phyloP scores from a whole-genome alignment of 306 rosid genomes.

The Acmispon strigosus region DNA sequence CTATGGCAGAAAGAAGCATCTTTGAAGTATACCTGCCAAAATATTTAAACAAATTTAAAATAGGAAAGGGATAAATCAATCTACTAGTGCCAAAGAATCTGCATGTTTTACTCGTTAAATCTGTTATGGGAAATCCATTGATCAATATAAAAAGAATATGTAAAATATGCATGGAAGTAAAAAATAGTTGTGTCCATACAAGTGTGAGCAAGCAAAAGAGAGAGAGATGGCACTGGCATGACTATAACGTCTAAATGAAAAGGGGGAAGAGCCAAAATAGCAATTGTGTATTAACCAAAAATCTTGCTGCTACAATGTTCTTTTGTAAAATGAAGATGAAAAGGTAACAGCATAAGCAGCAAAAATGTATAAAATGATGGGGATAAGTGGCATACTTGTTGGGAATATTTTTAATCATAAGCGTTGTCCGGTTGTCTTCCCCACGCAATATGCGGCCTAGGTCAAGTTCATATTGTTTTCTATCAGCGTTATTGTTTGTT shows the following conservation, averaged over 20 bases:
- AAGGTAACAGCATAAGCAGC: constrained; percentile 7
- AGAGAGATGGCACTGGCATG: not conserved
- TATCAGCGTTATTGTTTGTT: constrained; percentile 56
- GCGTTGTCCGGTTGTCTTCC: constrained; percentile 71
- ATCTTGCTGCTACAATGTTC: not conserved
- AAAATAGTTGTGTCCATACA: not conserved
- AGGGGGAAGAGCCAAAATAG: not conserved
- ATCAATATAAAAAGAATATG: not conserved
- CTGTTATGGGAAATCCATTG: not conserved
- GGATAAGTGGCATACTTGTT: constrained; percentile 55
- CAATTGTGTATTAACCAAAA: not conserved
- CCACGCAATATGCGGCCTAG: constrained; percentile 56
- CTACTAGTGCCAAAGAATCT: not conserved
- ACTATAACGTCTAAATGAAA: not conserved
- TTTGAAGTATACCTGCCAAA: constrained; percentile 72
- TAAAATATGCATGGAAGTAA: not conserved
- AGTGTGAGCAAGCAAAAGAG: constrained; percentile 5
- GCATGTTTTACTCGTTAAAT: not conserved
- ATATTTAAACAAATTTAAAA: constrained; percentile 14
- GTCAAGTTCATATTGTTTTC: constrained; percentile 74
- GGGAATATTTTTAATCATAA: constrained; percentile 86
- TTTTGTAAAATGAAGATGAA: not conserved
- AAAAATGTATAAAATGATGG: not conserved
- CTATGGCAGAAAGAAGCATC: constrained; percentile 86
- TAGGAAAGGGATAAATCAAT: not conserved